Conservation (phyloP, 805 yeast genomes). For the Schizosaccharomyces octosporus region DNA sequence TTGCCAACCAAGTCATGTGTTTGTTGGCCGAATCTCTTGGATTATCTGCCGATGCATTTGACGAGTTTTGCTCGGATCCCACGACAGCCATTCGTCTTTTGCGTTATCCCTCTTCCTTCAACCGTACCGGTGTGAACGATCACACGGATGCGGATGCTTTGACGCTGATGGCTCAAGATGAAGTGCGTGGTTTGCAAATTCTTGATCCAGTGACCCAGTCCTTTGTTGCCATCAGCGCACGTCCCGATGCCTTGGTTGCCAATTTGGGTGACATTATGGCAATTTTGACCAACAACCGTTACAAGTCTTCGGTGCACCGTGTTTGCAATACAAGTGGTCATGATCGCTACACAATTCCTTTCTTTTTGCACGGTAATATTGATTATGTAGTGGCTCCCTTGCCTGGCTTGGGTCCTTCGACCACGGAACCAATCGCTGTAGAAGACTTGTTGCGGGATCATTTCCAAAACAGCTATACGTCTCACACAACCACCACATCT, state of each 20-base stretch:
- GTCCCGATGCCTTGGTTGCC: slow-evolving; percentile 13
- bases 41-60: not conserved
- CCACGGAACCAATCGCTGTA: not conserved
- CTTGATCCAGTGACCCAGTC: not conserved
- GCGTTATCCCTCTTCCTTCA: not conserved
- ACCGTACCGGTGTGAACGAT: not conserved
- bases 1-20: not conserved
- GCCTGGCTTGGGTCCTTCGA: not conserved
- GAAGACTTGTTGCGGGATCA: not conserved
- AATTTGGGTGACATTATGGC: slow-evolving; percentile 19
- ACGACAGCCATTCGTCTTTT: not conserved
- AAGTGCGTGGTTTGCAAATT: not conserved
- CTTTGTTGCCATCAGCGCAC: not conserved
- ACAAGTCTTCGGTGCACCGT: slow-evolving; percentile 19
- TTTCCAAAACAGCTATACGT: not conserved
- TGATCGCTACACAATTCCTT: slow-evolving; percentile 18
- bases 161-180: not conserved
- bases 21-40: not conserved
- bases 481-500: not conserved
- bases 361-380: slow-evolving; percentile 6
- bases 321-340: slow-evolving; percentile 14
- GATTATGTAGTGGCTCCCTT: not conserved
- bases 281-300: slow-evolving; percentile 18
- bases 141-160: not conserved
- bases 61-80: not conserved